Conservation (phyloP, 768 basidiomycete genomes). For the Glaciozyma antarctica region DNA sequence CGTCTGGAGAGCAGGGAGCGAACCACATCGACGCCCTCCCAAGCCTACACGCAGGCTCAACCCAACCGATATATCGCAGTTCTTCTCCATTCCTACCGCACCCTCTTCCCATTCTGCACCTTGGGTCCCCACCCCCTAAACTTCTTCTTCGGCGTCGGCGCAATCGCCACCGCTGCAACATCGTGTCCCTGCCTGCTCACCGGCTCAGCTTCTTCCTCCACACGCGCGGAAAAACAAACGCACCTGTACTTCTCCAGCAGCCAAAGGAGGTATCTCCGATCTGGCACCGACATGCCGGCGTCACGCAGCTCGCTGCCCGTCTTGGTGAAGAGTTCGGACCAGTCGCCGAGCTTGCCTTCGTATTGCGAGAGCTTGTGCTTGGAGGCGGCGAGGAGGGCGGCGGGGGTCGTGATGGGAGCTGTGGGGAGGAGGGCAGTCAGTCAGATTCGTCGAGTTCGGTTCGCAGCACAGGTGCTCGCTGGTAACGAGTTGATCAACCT, state of each 20-base stretch:
- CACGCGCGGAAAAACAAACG: background rate
- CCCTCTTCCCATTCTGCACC: too few relatives aligned
- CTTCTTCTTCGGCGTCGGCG: slow-evolving; percentile 9
- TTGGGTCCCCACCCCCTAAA: background rate
- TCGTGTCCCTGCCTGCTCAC: slow-evolving; percentile 14
- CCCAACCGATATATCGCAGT: too few relatives aligned
- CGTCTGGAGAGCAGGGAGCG: too few relatives aligned
- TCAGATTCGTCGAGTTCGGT: too few relatives aligned
- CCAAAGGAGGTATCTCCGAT: slow-evolving; percentile 13
- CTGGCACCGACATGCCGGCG: slow-evolving; percentile 5
- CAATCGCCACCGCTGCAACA: background rate
- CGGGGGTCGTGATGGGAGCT: background rate
- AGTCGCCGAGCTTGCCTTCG: slow-evolving; percentile 13
- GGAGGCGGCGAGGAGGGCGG: slow-evolving; percentile 2
- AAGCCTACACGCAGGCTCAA: too few relatives aligned
- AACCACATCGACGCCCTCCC: too few relatives aligned
- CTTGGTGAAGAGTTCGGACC: slow-evolving; percentile 9
- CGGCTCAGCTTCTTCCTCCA: background rate
- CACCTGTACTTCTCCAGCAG: slow-evolving; percentile 17
- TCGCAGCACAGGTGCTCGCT: too few relatives aligned
- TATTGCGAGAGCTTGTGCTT: slow-evolving; percentile 6
- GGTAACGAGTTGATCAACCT: too few relatives aligned
- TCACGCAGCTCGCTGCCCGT: slow-evolving; percentile 3
- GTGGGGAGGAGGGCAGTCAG: background rate
- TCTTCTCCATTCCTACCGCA: too few relatives aligned